phyloP scores from a whole-genome alignment of 306 rosid species.

The Arachis hypogaea region DNA sequence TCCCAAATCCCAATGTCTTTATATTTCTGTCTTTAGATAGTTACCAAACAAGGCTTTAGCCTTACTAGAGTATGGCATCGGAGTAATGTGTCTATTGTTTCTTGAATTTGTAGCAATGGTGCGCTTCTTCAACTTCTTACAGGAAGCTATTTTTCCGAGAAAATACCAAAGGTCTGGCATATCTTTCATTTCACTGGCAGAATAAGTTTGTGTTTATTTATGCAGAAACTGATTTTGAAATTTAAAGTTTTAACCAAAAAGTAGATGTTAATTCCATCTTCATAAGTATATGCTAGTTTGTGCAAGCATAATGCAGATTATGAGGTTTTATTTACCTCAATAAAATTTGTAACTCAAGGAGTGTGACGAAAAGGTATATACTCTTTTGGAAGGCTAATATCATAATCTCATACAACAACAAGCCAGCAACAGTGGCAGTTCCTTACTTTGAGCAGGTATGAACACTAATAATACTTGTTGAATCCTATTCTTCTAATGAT shows the following conservation, averaged over 20 bases:
- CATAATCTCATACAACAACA: constrained; percentile 86
- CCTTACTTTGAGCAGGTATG: constrained; percentile 98
- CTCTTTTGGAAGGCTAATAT: constrained; percentile 87
- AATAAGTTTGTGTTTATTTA: constrained; percentile 4
- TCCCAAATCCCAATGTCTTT: too few species aligned
- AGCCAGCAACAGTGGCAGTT: constrained; percentile 94
- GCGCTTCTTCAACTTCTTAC: constrained; percentile 59
- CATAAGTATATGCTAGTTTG: constrained; percentile 12
- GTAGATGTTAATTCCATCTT: background rate
- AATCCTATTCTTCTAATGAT: background rate
- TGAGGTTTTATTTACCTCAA: constrained; percentile 39
- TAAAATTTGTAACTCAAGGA: constrained; percentile 43
- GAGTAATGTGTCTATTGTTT: constrained; percentile 20
- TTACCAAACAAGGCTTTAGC: constrained; percentile 27
- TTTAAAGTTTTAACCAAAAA: constrained; percentile 13
- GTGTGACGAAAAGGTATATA: constrained; percentile 48
- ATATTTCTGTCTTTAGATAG: too few species aligned
- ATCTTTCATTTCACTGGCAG: constrained; percentile 23
- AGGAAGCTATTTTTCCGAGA: constrained; percentile 58
- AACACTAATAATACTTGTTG: constrained; percentile 4
- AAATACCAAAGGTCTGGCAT: constrained; percentile 62
- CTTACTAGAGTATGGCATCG: constrained; percentile 28
- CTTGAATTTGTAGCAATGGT: constrained; percentile 46
- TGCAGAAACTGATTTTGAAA: constrained; percentile 18
- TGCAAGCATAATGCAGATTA: constrained; percentile 31